Base-by-base conservation (phyloP, 768 basidiomycete species). In the Coprinopsis cinerea region DNA sequence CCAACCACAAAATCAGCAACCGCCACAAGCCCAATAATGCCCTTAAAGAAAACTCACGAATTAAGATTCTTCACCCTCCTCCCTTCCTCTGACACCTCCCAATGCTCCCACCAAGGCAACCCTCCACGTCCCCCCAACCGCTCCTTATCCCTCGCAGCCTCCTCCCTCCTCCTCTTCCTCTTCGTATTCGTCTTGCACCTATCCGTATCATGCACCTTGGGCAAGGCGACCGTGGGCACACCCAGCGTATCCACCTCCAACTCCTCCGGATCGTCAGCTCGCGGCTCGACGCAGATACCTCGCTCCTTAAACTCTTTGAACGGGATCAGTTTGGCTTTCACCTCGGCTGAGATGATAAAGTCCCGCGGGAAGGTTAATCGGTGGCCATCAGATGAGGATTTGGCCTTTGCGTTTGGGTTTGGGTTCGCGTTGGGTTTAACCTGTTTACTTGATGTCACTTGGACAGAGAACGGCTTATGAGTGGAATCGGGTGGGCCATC, bases 191-290 rank as follows among this genome's bases (percentile, higher is more conserved):
- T 79, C 64, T 81, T 83, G 51, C 78, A 77, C 48, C 64, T 61
- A 49, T 85, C 82, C 3, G 71, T 74, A 1, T 60, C 53, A 56
- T 90, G 88, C 44, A 68, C 73, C 28, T 68, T 65, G 24, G 63
- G 62, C 48, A 87, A 65, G 30, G 68, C 59, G 17, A 89, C 66
- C 11, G 89, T 90, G 0, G 82, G 80, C 46, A 88, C 77, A 9
- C 83, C 86, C 1, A 77, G 60, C 0, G 75, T 78, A 59, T 92
- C 88, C 44, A 78, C 65, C 64, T 91, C 87, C 26, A 67, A 89
- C 44, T 77, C 65, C 64, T 91, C 87, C 26, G 66, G 61, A n/a
- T 74, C 78, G 9, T 74, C 70, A n/a, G 61, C 59, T 2, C 65
- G 61, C 25, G 64, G 61, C 5, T 60, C 56, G 20, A 61, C 40